Conservation (phyloP, 192 early-diverging fungal species). For the Linnemannia zychae region DNA sequence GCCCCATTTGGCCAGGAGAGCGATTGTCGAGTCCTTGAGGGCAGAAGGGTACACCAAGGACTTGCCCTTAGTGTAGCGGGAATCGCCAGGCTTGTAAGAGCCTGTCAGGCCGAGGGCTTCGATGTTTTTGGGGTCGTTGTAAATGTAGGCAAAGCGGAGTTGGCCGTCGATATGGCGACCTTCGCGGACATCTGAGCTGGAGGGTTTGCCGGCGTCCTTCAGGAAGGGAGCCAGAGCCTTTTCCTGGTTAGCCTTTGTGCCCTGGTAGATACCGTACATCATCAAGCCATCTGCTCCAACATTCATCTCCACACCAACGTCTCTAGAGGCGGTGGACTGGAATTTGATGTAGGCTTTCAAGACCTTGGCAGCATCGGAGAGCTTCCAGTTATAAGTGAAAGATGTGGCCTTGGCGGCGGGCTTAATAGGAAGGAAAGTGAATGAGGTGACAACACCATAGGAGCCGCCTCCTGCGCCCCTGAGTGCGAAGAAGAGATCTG, state of each 20-base stretch:
- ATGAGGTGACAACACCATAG: slow-evolving; percentile 59
- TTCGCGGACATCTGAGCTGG: slow-evolving; percentile 26
- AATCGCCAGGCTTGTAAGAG: slow-evolving; percentile 23
- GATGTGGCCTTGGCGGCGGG: slow-evolving; percentile 34
- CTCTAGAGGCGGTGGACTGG: slow-evolving; percentile 24
- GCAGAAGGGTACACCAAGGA: slow-evolving; percentile 36
- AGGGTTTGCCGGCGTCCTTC: slow-evolving; percentile 6
- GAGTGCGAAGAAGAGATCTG: slow-evolving; percentile 74
- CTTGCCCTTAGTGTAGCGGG: slow-evolving; percentile 41
- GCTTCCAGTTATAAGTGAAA: slow-evolving; percentile 12
- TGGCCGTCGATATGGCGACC: slow-evolving; percentile 40
- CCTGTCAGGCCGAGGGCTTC: slow-evolving; percentile 31
- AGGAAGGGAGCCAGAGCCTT: slow-evolving; percentile 32
- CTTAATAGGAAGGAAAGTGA: slow-evolving; percentile 33
- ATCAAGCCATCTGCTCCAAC: slow-evolving; percentile 25
- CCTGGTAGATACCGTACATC: slow-evolving; percentile 50
- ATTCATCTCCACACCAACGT: slow-evolving; percentile 55
- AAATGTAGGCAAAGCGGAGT: slow-evolving; percentile 34
- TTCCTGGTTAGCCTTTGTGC: slow-evolving; percentile 7
- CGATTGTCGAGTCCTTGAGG: slow-evolving; percentile 26
- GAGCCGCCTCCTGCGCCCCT: slow-evolving; percentile 70
- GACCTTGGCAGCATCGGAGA: slow-evolving; percentile 12
- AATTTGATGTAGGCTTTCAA: slow-evolving; percentile 31
- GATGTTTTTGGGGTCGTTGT: slow-evolving; percentile 29
- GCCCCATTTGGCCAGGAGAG: slow-evolving; percentile 34